Conservation (phyloP, 345 rosid genomes). For the Brassica carinata region DNA sequence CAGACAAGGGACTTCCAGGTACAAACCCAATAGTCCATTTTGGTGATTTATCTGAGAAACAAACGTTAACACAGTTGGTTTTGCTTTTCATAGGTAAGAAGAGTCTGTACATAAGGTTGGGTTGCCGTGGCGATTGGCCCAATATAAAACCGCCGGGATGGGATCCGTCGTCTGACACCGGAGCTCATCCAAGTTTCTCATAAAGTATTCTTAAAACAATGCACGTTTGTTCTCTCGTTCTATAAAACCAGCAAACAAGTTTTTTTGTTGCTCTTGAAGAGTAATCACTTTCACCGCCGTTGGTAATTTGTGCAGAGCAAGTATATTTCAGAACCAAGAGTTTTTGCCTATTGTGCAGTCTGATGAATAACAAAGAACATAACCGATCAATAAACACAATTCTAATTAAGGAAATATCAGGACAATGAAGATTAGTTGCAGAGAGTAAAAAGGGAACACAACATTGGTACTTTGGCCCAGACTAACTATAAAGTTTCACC, state of each 20-base stretch:
- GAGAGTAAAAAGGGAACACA: neutral
- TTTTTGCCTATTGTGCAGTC: neutral
- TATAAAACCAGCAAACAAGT: slow-evolving; percentile 10
- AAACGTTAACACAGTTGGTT: neutral
- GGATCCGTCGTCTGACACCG: slow-evolving; percentile 59
- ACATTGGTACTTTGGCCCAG: too few species aligned
- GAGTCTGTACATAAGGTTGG: slow-evolving; percentile 82
- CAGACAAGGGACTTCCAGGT: slow-evolving; percentile 88
- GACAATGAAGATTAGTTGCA: neutral
- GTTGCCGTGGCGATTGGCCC: slow-evolving; percentile 90
- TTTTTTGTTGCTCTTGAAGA: slow-evolving; percentile 1
- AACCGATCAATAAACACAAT: neutral
- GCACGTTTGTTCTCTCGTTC: slow-evolving; percentile 10
- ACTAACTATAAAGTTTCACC: neutral
- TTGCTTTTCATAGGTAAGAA: slow-evolving; percentile 58
- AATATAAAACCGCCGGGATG: slow-evolving; percentile 82
- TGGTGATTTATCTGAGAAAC: neutral
- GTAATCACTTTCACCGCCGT: neutral
- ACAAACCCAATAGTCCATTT: slow-evolving; percentile 7
- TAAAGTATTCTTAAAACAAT: slow-evolving; percentile 5
- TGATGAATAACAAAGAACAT: neutral
- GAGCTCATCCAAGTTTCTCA: slow-evolving; percentile 22
- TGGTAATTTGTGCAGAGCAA: neutral
- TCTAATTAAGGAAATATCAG: neutral
- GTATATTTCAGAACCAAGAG: neutral